A percentile compares a stretch with the other conserved stretches of the same genome.
Evolutionary conservation across 2,329 filamentous ascomycete species (phyloP).

Genomic region (Fusarium aywerte): DNA sequence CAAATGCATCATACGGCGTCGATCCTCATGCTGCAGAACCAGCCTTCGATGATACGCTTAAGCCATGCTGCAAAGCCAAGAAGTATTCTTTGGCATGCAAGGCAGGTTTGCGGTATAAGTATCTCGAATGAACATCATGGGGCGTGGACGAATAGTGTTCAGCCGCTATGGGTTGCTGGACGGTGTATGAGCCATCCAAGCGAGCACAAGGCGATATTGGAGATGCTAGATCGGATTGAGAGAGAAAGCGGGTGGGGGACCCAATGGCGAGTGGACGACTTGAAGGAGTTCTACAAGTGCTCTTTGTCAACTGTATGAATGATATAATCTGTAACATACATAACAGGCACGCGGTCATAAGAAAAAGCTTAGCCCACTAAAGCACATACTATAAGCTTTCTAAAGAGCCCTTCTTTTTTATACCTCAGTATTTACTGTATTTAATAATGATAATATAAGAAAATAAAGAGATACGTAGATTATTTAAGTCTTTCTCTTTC

Average conservation of each 20-base stretch:
- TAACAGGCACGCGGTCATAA: too few relatives aligned
- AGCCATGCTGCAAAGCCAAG: conserved; percentile 54
- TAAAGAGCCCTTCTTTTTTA: too few relatives aligned
- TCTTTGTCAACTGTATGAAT: conserved; percentile 21
- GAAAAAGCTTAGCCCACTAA: too few relatives aligned
- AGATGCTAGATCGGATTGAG: conserved; percentile 61
- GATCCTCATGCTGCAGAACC: conserved; percentile 62
- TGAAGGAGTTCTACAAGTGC: conserved; percentile 57
- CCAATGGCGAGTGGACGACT: conserved; percentile 62
- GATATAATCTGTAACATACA: too few relatives aligned
- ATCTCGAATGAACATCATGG: conserved; percentile 63
- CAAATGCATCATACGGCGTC: conserved; percentile 65
- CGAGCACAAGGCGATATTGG: conserved; percentile 57
- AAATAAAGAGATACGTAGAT: too few relatives aligned
- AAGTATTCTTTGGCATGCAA: conserved; percentile 62
- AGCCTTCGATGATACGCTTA: conserved; percentile 55
- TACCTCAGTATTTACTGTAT: too few relatives aligned
- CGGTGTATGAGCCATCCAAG: conserved; percentile 60
- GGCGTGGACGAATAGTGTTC: conserved; percentile 65
- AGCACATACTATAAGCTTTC: too few relatives aligned
- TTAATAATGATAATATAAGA: too few relatives aligned
- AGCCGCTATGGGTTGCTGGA: conserved; percentile 65
- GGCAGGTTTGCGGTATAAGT: conserved; percentile 64
- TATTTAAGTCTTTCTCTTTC: too few relatives aligned
- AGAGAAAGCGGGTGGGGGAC: conserved; percentile 64